Evolutionary conservation across 83 land plant genomes (phyloP).

Genomic region (Picea abies): DNA sequence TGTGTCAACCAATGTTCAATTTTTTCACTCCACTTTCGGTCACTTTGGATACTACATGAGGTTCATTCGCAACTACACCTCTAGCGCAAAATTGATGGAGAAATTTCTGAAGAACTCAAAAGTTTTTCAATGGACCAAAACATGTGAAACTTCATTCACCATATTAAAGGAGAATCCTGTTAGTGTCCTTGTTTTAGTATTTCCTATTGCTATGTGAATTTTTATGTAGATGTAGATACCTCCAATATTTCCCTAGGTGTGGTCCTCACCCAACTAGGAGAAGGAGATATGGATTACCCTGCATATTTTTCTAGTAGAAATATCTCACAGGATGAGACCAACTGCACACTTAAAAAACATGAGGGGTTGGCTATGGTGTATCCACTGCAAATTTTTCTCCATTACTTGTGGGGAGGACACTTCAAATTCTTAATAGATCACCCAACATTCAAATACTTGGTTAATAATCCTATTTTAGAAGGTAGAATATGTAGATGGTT

Average conservation of each 20-base stretch:
- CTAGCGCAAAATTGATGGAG: too few relatives aligned
- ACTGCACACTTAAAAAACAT: background rate
- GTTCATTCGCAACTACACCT: too few relatives aligned
- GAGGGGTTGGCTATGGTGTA: background rate
- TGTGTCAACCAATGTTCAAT: too few relatives aligned
- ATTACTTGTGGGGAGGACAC: too few relatives aligned
- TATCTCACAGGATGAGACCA: background rate
- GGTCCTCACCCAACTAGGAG: background rate
- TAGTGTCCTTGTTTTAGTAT: background rate
- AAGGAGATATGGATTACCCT: background rate
- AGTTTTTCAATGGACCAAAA: background rate
- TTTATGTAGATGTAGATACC: background rate
- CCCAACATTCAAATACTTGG: too few relatives aligned
- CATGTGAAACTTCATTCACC: background rate
- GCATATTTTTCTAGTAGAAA: background rate
- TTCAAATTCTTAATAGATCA: too few relatives aligned
- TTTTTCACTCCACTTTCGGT: too few relatives aligned
- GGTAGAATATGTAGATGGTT: too few relatives aligned
- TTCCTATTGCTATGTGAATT: background rate
- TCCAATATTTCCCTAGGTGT: background rate
- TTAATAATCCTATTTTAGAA: too few relatives aligned
- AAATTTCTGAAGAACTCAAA: background rate
- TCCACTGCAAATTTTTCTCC: background rate
- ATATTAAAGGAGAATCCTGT: background rate
- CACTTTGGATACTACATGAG: too few relatives aligned